Base-by-base conservation (phyloP, 306 rosid genomes). In the Rubus idaeus region DNA sequence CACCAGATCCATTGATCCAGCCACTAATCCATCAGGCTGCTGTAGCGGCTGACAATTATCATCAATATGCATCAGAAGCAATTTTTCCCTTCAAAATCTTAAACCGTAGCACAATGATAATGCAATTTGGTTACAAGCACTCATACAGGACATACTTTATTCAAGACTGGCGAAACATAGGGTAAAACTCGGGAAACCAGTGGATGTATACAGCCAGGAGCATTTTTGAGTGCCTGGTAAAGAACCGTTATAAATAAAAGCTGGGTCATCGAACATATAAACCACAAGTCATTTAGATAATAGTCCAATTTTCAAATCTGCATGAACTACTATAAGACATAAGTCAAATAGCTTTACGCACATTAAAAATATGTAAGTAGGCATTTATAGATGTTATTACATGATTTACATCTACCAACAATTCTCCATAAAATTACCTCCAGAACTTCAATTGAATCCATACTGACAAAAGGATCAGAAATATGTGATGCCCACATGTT, bases 391-490 rank as follows among this genome's bases (percentile, higher is more conserved):
- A 71, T 53, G 64, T 35, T 52, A 75, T 50, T 44, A 47, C 35
- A 30, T 30, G 35, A 30, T 30, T 30, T 30, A 30, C 75, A 70
- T 51, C 75, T 41, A 79, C 23, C 78, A 78, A 79, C 26, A 21
- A 71, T 49, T 17, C 51, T 76, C 57, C 74, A 77, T n/a, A 84
- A 46, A 56, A 66, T 79, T 90, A 92, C 98, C 98, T 92, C 98
- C 49, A 94, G 88, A 89, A 92, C 93, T 78, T 94, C 98, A 79
- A 94, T 87, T 73, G 94, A 90, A 85, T 92, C 97, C 84, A 90
- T 88, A 80, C 97, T 86, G 84, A 90, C 91, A 78, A 92, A 94
- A 86, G 98, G 98, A 82, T 94, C 98, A n/a, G 87, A 89, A 78
- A 94, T 80, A 71, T 94, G 91, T 51, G 87, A 77, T 55, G 92